Conservation (phyloP, 1,139 yeast genomes). For the Candida labiduridarum region DNA sequence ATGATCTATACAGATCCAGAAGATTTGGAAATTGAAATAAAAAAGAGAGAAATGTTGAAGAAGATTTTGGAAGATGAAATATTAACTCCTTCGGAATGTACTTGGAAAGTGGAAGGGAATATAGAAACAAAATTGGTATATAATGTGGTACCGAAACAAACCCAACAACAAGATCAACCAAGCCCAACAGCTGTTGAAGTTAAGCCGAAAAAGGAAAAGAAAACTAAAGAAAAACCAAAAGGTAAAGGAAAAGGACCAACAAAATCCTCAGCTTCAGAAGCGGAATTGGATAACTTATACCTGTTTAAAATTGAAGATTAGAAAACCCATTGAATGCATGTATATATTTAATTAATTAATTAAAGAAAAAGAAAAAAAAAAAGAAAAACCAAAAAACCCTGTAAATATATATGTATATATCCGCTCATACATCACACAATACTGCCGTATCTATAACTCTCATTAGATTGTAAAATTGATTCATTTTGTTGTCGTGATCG, state of each 20-base stretch:
- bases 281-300: constrained; percentile 45
- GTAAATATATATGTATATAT: constrained; percentile 8
- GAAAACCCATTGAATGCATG: not conserved
- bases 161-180: constrained; percentile 17
- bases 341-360: not conserved
- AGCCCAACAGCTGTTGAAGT: constrained; percentile 16
- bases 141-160: constrained; percentile 23
- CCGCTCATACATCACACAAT: constrained; percentile 18
- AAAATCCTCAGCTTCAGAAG: constrained; percentile 22
- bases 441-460: constrained; percentile 28
- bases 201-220: constrained; percentile 14
- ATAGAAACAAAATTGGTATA: constrained; percentile 24
- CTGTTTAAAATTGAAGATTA: constrained; percentile 45
- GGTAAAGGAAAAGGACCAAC: constrained; percentile 12
- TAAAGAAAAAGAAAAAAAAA: not conserved
- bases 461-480: constrained; percentile 14
- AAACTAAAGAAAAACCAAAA: constrained; percentile 14
- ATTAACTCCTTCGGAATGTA: constrained; percentile 32
- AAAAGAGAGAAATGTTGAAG: constrained; percentile 34
- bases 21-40: constrained; percentile 30
- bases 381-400: not conserved
- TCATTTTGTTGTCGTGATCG: constrained; percentile 4
- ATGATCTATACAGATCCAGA: constrained; percentile 10
- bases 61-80: constrained; percentile 26
- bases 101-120: constrained; percentile 33